Evolutionary conservation across 441 rosid species (phyloP), one percentile per base, ranked within the genome.

Genomic region (Omphalea diandra): DNA sequence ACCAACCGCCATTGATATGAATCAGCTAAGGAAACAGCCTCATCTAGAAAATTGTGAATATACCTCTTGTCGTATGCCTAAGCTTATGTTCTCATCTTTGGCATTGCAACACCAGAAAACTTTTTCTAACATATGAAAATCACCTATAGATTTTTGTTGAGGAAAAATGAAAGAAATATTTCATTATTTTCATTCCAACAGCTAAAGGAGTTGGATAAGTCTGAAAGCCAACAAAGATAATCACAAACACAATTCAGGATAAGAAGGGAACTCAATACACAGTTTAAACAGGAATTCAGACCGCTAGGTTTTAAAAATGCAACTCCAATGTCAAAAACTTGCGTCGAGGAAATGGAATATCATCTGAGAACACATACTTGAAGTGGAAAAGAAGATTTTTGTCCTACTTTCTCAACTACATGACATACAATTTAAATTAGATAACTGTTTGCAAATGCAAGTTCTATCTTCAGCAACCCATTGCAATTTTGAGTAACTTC

Each of bases 361-460:
- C 17, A 41, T 41, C 15, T 31, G 41, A n/a, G 14, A 57, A 22
- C 27, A 12, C 43, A 33, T 24, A 15, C 50, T 24, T 7, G 20
- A 20, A 14, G 29, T 3, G 29, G 44, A 52, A 22, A 7, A 6
- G 43, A 66, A 10, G 33, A 40, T 27, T 29, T 18, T 10, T 57
- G 17, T 32, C n/a, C n/a, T n/a, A 44, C 65, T 43, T 31, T 5
- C 64, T 57, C 49, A 52, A 54, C 15, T 36, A 10, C 69, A 67
- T 53, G 4, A 11, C 11, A 17, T 7, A 18, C 0, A 22, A 38
- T 6, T 53, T 10, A 50, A 35, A 11, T 26, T 29, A 22, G 33
- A 65, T 17, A 20, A 20, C 33, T 49, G 73, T 29, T 31, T 3
- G 17, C 26, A 47, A 55, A 11, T 46, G 33, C 68, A 26, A 24